Base-by-base conservation (phyloP, 2,329 filamentous ascomycete genomes). In the Hymenoscyphus fructigenus region DNA sequence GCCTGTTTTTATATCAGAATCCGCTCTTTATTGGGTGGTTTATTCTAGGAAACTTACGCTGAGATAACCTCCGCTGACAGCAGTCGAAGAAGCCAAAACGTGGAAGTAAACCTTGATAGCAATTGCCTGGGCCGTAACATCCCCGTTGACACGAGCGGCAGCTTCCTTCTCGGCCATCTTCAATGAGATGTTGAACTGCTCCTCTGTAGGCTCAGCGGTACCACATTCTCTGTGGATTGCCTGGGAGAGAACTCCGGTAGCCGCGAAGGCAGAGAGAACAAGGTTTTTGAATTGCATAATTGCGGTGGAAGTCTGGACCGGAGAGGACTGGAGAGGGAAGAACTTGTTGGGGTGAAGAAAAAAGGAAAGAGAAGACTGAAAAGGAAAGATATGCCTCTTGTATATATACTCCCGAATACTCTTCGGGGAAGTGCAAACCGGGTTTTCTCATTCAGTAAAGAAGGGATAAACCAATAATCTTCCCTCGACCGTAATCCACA, bases 71-170 rank as follows among this genome's bases (percentile, higher is more conserved):
- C 69, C 68, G n/a, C 65, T 62, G 6, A 65, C 68, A 20, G 66
- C 26, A 44, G 38, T 67, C 7, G 72, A 71, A 6, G 65, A 65
- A n/a, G 73, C 71, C 38, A 77, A 68, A 60, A 77, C 73, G 63
- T 78, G 75, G 69, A 75, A 76, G 64, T 75, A 77, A 56, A 74
- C 73, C 20, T 73, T 66, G 60, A 78, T 47, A 47, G 47, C 61
- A 15, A 60, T 69, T 58, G 75, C 69, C 32, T 62, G 68, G 17
- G 68, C 65, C 12, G 67, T 62, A 14, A 53, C 20, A 53, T 53
- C 3, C 12, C 47, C 47, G 23, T 10, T 14, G 14, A 23, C 47
- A 50, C 44, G 44, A 53, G 47, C 20, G 20, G 23, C 23, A 14
- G 20, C 47, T 23, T 53, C 47, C 14, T 53, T 53, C 47, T 53